Evolutionary conservation across 140 eudicot genomes (phyloP).

Genomic region (Senecio squalidus): DNA sequence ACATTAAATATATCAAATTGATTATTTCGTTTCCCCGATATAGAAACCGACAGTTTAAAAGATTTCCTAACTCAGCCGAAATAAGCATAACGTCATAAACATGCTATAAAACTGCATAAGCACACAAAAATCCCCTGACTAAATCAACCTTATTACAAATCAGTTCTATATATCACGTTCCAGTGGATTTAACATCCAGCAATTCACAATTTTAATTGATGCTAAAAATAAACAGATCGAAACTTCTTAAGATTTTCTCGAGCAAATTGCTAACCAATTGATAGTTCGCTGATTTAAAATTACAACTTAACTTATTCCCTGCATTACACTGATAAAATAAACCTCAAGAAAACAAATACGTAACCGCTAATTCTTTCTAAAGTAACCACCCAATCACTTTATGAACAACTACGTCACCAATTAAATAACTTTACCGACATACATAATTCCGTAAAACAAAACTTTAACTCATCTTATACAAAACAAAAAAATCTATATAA

Average conservation of each 20-base stretch:
- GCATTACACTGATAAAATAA: neutral
- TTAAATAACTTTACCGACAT: neutral
- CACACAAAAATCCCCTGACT: slow-evolving; percentile 1
- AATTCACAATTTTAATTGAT: neutral
- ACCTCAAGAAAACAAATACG: too few relatives aligned
- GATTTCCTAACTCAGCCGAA: neutral
- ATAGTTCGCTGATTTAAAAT: neutral
- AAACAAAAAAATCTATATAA: neutral
- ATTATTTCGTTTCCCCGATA: too few relatives aligned
- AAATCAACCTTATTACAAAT: neutral
- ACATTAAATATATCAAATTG: too few relatives aligned
- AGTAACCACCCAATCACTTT: neutral
- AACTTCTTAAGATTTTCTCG: neutral
- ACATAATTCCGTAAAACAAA: neutral
- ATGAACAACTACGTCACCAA: neutral
- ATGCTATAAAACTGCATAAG: neutral
- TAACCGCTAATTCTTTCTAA: too few relatives aligned
- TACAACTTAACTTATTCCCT: neutral
- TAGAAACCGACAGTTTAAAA: slow-evolving; percentile 2
- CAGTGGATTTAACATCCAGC: neutral
- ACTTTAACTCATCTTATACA: neutral
- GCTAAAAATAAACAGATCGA: neutral
- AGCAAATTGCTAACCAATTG: neutral
- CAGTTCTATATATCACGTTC: neutral
- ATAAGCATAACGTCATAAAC: neutral